Evolutionary conservation across 768 basidiomycete species (phyloP), one percentile per base, ranked within the genome.

Genomic region (Suillus occidentalis): DNA sequence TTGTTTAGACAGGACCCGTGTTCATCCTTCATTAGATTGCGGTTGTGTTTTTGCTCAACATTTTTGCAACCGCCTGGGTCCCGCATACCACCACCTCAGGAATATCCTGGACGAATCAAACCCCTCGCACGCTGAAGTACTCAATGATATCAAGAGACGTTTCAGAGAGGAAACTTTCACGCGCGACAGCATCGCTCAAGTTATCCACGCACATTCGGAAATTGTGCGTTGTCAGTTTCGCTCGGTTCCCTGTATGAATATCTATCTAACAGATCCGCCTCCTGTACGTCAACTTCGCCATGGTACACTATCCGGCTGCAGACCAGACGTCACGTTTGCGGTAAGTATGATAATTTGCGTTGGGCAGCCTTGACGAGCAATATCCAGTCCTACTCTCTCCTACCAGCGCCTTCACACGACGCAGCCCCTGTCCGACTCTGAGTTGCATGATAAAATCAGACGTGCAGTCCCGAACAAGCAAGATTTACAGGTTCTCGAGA

Each of bases 141-240:
- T 99, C 59, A 91, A 92, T 76, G 90, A 94, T 73, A 99, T 99
- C 82, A 96, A 98, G 83, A 89, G 89, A 52, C 84, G 97, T 58
- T 97, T 99, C 85, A 87, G 97, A 68, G 95, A 99, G 76, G 97
- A 99, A 81, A 99, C 97, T 0, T 99, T 97, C 78, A 99, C 97
- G 6, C 86, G 97, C 9, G 95, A 97, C 77, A 91, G 90, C 69
- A 97, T 99, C 70, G 88, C 89, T 14, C 89, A 97, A 70, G 87
- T 92, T 62, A 92, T 99, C 64, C 89, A 90, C 66, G 87, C 87
- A 22, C 87, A 97, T 77, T 90, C 96, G 0, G 95, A 98, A 58
- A 75, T 97, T 65, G 92, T 94, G 62, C 52, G 89, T 78, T 4
- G 62, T 36, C n/a, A 4, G 20, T 47, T 20, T 42, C 9, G 18